Conservation (phyloP, 2,329 filamentous ascomycete genomes). For the Nemania sp. region DNA sequence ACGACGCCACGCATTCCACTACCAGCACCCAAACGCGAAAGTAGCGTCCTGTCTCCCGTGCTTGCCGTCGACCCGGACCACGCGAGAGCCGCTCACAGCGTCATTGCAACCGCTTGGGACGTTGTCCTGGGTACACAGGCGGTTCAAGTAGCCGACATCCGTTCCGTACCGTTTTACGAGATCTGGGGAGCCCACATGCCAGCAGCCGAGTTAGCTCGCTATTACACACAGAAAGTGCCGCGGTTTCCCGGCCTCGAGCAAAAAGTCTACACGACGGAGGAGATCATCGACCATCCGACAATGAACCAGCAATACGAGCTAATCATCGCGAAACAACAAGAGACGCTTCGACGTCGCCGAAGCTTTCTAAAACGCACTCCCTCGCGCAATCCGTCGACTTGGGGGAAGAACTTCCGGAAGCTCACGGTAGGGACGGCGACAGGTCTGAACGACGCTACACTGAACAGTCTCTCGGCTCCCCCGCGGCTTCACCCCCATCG, state of each 20-base stretch:
- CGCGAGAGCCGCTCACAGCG: slow-evolving; percentile 44
- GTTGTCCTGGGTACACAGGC: slow-evolving; percentile 46
- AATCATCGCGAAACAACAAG: slow-evolving; percentile 38
- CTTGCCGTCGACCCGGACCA: slow-evolving; percentile 46
- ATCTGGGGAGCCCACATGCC: slow-evolving; percentile 55
- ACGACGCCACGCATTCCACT: slow-evolving; percentile 49
- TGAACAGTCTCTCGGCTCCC: slow-evolving; percentile 19
- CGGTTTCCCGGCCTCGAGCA: slow-evolving; percentile 43
- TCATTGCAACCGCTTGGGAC: slow-evolving; percentile 51
- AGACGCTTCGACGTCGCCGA: slow-evolving; percentile 25
- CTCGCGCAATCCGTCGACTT: slow-evolving; percentile 25
- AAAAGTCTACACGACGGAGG: slow-evolving; percentile 47
- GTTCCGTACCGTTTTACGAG: slow-evolving; percentile 54
- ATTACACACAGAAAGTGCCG: slow-evolving; percentile 49
- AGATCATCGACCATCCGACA: slow-evolving; percentile 54
- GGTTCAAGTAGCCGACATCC: slow-evolving; percentile 47
- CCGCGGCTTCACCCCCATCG: slow-evolving; percentile 19
- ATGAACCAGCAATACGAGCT: slow-evolving; percentile 53
- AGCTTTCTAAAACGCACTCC: slow-evolving; percentile 30
- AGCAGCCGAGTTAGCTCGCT: slow-evolving; percentile 50
- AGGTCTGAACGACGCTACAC: slow-evolving; percentile 10
- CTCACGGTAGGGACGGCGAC: slow-evolving; percentile 23
- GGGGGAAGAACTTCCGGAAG: slow-evolving; percentile 33
- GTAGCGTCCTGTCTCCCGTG: slow-evolving; percentile 28
- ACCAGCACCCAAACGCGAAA: slow-evolving; percentile 32